Conservation (phyloP, 768 basidiomycete genomes). For the Boletus vinaceobasis region DNA sequence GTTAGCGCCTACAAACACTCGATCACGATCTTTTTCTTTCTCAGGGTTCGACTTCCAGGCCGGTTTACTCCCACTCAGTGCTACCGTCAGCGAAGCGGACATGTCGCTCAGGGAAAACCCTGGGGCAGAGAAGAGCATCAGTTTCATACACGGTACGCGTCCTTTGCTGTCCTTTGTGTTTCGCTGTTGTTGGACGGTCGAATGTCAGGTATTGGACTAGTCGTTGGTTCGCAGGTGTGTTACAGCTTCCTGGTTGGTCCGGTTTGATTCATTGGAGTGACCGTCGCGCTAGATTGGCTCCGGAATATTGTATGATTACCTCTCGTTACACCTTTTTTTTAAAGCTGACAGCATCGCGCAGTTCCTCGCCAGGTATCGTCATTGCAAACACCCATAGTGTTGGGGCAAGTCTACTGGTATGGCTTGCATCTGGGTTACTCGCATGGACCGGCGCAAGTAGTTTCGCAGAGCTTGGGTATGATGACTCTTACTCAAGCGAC, state of each 20-base stretch:
- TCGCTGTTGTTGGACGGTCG: conserved; percentile 6
- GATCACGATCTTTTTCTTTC: conserved; percentile 63
- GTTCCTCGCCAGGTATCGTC: conserved; percentile 90
- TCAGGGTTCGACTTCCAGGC: conserved; percentile 77
- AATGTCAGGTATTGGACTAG: conserved; percentile 71
- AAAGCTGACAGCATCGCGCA: conserved; percentile 26
- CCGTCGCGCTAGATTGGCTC: conserved; percentile 65
- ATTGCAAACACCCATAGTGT: conserved; percentile 86
- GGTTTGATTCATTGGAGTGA: conserved; percentile 1
- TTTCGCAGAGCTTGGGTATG: conserved; percentile 87
- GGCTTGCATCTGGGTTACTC: conserved; percentile 78
- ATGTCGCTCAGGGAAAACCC: conserved; percentile 41
- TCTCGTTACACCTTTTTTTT: background rate
- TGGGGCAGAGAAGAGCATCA: conserved; percentile 73
- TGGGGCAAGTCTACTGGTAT: conserved; percentile 84
- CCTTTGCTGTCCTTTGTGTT: background rate
- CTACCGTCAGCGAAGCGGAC: conserved; percentile 72
- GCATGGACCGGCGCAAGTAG: conserved; percentile 97
- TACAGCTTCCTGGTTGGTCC: background rate
- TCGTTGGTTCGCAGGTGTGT: conserved; percentile 74
- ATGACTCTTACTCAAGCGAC: background rate
- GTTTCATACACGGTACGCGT: conserved; percentile 67
- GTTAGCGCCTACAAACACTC: conserved; percentile 15
- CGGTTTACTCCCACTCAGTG: conserved; percentile 72
- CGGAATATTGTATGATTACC: conserved; percentile 78